Conservation (phyloP, 1,139 yeast species). For the Pneumocystis canis region DNA sequence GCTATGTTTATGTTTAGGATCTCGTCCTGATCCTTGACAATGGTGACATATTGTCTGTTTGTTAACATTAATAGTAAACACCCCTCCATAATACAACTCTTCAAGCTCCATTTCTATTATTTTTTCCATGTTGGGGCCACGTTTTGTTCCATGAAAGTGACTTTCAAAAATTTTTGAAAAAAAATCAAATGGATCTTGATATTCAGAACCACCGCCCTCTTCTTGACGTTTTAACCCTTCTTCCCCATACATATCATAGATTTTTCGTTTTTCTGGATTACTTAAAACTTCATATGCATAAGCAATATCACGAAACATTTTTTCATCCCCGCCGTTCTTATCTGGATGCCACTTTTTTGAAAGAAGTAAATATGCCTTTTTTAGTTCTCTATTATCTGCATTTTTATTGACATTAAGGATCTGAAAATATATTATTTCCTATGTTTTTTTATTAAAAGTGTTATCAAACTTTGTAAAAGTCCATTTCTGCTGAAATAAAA, state of each 20-base stretch:
- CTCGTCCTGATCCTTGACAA: constrained; percentile 76
- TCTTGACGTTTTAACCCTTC: constrained; percentile 43
- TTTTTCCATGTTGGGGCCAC: constrained; percentile 54
- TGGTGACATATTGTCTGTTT: constrained; percentile 60
- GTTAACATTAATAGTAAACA: constrained; percentile 45
- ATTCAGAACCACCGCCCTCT: constrained; percentile 31
- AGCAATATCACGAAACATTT: constrained; percentile 75
- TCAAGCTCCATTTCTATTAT: constrained; percentile 41
- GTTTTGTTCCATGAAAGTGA: constrained; percentile 21
- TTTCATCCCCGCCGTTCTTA: constrained; percentile 68
- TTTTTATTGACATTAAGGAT: constrained; percentile 6
- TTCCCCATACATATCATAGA: constrained; percentile 70
- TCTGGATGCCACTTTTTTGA: constrained; percentile 91
- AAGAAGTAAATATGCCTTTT: constrained; percentile 68
- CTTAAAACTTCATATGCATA: constrained; percentile 84
- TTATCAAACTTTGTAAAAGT: background rate
- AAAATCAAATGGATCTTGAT: constrained; percentile 50
- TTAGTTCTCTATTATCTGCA: constrained; percentile 35
- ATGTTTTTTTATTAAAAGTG: background rate
- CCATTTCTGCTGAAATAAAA: background rate
- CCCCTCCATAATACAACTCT: constrained; percentile 58
- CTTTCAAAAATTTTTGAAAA: constrained; percentile 57
- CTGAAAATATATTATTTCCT: background rate
- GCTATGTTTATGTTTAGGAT: constrained; percentile 41
- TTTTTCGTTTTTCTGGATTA: constrained; percentile 53